Evolutionary conservation across 2,329 filamentous ascomycete species (phyloP).

Genomic region (Phaeophleospora eucalypticola): DNA sequence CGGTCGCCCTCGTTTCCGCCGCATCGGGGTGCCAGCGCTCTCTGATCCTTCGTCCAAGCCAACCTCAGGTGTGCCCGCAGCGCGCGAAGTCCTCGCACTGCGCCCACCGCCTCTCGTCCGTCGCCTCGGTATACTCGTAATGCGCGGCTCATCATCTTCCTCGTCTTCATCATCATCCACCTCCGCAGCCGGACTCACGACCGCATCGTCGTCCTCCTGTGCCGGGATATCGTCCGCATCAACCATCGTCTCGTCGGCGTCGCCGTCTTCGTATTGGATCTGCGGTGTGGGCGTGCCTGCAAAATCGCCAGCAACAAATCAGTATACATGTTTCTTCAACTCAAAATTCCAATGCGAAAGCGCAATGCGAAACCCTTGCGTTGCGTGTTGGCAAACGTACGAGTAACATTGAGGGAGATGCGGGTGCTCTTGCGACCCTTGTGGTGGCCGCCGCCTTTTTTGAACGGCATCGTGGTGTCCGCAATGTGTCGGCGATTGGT

Average conservation of each 20-base stretch:
- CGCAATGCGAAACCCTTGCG: conserved; percentile 7
- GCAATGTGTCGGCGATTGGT: neutral
- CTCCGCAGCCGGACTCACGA: conserved; percentile 22
- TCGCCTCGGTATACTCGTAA: conserved; percentile 38
- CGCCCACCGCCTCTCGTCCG: conserved; percentile 32
- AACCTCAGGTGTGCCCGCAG: conserved; percentile 52
- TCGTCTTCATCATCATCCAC: conserved; percentile 26
- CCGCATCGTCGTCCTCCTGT: conserved; percentile 22
- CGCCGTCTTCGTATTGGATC: conserved; percentile 18
- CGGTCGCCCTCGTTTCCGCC: conserved; percentile 48
- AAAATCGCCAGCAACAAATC: neutral
- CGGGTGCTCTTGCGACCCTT: conserved; percentile 24
- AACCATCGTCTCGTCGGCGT: conserved; percentile 31
- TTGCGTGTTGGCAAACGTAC: conserved; percentile 12
- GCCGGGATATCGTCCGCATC: conserved; percentile 21
- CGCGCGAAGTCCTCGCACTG: conserved; percentile 18
- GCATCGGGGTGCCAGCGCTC: conserved; percentile 44
- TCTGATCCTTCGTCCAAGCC: conserved; percentile 43
- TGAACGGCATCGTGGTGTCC: conserved; percentile 26
- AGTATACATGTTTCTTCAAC: no score
- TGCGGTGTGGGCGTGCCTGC: conserved; percentile 25
- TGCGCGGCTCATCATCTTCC: conserved; percentile 29
- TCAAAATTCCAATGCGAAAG: no score
- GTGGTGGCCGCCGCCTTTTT: conserved; percentile 23
- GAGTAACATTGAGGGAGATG: conserved; percentile 16